Evolutionary conservation across 2,329 filamentous ascomycete species (phyloP).

Genomic region (Neonectria hederae): DNA sequence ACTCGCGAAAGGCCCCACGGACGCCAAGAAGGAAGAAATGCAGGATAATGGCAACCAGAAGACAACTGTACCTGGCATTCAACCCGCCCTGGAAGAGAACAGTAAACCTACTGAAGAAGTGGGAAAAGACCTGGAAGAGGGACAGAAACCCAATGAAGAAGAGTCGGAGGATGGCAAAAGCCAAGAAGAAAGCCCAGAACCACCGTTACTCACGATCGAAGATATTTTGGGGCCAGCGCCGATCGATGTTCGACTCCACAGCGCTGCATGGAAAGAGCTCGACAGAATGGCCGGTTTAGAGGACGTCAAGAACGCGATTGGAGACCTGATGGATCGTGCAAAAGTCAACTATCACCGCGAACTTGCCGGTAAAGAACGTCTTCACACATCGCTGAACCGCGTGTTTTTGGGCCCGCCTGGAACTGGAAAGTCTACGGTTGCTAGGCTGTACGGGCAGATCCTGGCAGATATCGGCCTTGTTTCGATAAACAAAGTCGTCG

Average conservation of each 20-base stretch:
- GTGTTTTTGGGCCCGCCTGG: constrained; percentile 73
- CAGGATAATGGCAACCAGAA: background rate
- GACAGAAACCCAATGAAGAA: background rate
- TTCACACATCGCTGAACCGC: background rate
- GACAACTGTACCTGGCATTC: background rate
- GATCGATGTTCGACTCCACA: background rate
- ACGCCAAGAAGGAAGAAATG: background rate
- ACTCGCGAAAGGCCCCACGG: background rate
- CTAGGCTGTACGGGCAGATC: constrained; percentile 73
- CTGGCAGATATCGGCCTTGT: constrained; percentile 71
- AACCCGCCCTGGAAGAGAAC: background rate
- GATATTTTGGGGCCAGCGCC: background rate
- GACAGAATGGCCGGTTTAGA: background rate
- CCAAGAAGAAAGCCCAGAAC: background rate
- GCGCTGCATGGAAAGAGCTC: background rate
- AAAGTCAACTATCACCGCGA: background rate
- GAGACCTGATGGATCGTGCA: background rate
- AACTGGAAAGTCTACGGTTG: constrained; percentile 76
- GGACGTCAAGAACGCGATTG: background rate
- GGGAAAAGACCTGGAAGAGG: background rate
- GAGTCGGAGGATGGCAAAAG: background rate
- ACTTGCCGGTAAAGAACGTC: background rate
- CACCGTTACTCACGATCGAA: background rate
- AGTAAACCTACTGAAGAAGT: background rate
- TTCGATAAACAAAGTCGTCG: background rate